Percentiles rank a stretch among this genome's conserved stretches.
These are phyloP conservation scores for Apiospora arundinis DNA, from an alignment of 2,329 filamentous ascomycete species.

Conservation along the genomic window DNA sequence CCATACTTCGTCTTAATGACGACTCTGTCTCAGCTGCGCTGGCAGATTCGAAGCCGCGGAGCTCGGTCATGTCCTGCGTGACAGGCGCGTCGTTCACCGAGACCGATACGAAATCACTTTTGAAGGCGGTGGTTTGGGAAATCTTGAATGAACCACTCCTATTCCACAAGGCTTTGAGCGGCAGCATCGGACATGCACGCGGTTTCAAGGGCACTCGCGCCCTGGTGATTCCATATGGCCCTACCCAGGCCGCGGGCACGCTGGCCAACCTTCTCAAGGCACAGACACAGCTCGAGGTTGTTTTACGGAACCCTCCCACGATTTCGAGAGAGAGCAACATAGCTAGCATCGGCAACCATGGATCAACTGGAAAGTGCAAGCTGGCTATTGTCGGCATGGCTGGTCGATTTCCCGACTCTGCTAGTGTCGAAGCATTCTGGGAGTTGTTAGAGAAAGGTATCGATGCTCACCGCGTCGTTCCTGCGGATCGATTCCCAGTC, in stretches of 20 bases:
- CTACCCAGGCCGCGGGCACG: conserved; percentile 55
- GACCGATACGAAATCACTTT: conserved; percentile 48
- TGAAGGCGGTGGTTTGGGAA: conserved; percentile 52
- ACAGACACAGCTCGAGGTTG: conserved; percentile 50
- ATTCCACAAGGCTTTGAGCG: conserved; percentile 55
- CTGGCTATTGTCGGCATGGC: conserved; percentile 87
- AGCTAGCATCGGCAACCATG: conserved; percentile 53
- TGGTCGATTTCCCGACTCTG: conserved; percentile 77
- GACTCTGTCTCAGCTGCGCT: conserved; percentile 46
- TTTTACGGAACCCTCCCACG: conserved; percentile 46
- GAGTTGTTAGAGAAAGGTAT: conserved; percentile 76
- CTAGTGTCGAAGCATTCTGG: conserved; percentile 75
- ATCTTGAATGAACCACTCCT: conserved; percentile 57
- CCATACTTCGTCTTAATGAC: conserved; percentile 52
- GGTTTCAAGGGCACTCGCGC: conserved; percentile 47
- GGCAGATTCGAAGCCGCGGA: conserved; percentile 50
- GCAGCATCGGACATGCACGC: conserved; percentile 51
- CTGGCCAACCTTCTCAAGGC: conserved; percentile 50
- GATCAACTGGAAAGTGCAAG: conserved; percentile 62
- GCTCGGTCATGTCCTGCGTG: conserved; percentile 57
- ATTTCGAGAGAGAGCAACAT: conserved; percentile 43
- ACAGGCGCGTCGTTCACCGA: conserved; percentile 51
- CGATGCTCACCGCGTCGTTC: conserved; percentile 73
- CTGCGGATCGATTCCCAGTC: conserved; percentile 75
- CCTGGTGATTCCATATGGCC: conserved; percentile 57